These are phyloP conservation scores for Aphanocladium album DNA, from an alignment of 2,329 filamentous ascomycete genomes.

Conservation along the genomic window DNA sequence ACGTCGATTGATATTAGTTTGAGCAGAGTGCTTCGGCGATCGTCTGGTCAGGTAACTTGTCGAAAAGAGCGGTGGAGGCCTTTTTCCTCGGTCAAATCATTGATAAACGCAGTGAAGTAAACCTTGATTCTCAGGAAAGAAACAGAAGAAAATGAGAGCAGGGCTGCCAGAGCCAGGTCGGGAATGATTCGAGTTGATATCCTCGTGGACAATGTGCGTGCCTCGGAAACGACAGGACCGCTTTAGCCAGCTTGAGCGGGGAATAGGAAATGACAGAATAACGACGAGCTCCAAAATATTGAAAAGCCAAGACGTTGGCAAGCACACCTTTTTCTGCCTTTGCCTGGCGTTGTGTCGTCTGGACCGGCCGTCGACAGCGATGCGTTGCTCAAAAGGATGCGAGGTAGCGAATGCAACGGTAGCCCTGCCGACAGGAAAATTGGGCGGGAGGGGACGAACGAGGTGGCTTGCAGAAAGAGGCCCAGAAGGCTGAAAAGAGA, in stretches of 20 bases:
- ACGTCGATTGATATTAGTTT: not conserved
- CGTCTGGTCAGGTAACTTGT: not conserved
- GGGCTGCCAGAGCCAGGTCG: conserved; percentile 4
- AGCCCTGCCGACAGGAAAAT: not conserved
- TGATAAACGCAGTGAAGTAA: not conserved
- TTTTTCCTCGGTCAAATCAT: not conserved
- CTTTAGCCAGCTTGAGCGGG: conserved; percentile 10
- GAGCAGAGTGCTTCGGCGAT: not conserved
- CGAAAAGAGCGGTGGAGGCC: not conserved
- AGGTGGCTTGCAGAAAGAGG: conserved; percentile 11
- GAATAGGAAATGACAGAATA: not conserved
- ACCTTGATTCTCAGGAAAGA: too few species aligned
- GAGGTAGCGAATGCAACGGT: conserved; percentile 4
- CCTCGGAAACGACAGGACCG: conserved; percentile 8
- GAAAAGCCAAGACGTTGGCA: conserved; percentile 3
- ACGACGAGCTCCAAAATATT: not conserved
- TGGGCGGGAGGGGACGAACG: conserved; percentile 1
- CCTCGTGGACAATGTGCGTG: not conserved
- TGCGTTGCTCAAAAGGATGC: not conserved
- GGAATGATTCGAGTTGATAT: conserved; percentile 5
- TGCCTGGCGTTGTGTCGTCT: not conserved
- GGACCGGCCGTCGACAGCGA: conserved; percentile 10
- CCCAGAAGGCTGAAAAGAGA: conserved; percentile 4
- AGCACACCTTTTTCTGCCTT: not conserved
- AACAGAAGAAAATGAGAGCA: not conserved